A percentile compares a stretch with the other conserved stretches of the same genome.
Evolutionary conservation across 371 early-diverging fungal genomes (phyloP).

Genomic region (Capillidium heterosporum): DNA sequence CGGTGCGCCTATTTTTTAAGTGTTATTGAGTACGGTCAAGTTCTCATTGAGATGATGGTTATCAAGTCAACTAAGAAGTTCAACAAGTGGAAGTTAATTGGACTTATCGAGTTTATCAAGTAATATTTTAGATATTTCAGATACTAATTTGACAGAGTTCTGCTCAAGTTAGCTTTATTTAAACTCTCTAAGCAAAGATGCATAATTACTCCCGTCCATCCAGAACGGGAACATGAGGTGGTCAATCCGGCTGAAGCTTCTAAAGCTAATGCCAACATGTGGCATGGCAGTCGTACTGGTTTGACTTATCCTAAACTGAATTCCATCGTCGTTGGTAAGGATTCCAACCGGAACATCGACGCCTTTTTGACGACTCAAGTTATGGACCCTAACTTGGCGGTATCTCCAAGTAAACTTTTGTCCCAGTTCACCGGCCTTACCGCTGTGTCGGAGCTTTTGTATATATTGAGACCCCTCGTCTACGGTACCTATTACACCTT

Average conservation of each 20-base stretch:
- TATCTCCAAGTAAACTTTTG: conserved; percentile 49
- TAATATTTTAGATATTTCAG: conserved; percentile 13
- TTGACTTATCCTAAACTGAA: conserved; percentile 17
- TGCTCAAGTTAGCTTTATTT: conserved; percentile 1
- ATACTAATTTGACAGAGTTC: background rate
- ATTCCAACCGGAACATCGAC: conserved; percentile 18
- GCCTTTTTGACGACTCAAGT: conserved; percentile 42
- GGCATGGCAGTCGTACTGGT: conserved; percentile 34
- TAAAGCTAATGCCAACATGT: conserved; percentile 13
- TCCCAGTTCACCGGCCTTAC: conserved; percentile 30
- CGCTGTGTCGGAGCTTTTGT: conserved; percentile 52
- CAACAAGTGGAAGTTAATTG: conserved; percentile 42
- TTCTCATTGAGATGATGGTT: conserved; percentile 69
- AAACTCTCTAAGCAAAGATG: conserved; percentile 1
- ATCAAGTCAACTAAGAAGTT: conserved; percentile 43
- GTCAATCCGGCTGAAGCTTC: conserved; percentile 16
- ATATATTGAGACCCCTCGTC: conserved; percentile 64
- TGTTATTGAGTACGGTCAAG: conserved; percentile 55
- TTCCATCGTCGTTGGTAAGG: conserved; percentile 24
- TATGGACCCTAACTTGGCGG: conserved; percentile 34
- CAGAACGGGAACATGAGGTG: conserved; percentile 57
- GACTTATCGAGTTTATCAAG: conserved; percentile 55
- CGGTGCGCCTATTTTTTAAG: conserved; percentile 40
- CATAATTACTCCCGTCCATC: conserved; percentile 33
- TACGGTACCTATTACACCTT: conserved; percentile 27